Base-by-base conservation (phyloP, 176 grass and related monocot species). In the Pontederia crassipes region DNA sequence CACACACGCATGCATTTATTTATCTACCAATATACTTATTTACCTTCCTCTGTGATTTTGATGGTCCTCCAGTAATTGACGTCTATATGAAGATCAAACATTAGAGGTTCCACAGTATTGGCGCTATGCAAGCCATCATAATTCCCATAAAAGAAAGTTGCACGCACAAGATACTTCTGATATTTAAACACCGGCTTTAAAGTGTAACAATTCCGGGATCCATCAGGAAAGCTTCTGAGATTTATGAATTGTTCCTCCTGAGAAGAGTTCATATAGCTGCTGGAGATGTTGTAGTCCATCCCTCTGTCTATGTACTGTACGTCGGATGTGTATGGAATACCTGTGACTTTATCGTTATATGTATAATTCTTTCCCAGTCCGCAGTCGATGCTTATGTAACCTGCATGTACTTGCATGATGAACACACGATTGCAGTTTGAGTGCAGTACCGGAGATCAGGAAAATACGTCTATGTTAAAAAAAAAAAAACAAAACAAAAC, bases 221-320 rank as follows among this genome's bases (percentile, higher is more conserved):
- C 59, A 35, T 64, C 28, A 28, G 59, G 59, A 64, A 64, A 64
- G 59, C 59, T 64, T 35, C 59, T 64, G 27, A 64, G 14, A 11
- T 14, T 64, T 11, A 3, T 8, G 6, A 35, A 28, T 64, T 64
- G 59, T 27, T 8, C 45, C 14, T 17, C 28, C 20, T 24, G 20
- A 16, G 59, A 28, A 64, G 59, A 27, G 59, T 15, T 64, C 3
- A 62, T 28, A 14, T 14, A 18, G 3, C 20, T 28, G 28, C n/a
- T 17, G 14, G 59, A 64, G 45, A 64, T 7, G 4, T 15, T 35
- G 11, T 28, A 64, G 8, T 35, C 20, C 45, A 35, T 16, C 20
- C 13, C 58, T 28, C 14, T 15, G 27, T 27, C 20, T 15, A 64
- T 35, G 45, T 8, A 64, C 13, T 64, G 28, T 8, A 35, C 4